These are phyloP conservation scores for Cyberlindnera euphorbiae DNA, from an alignment of 805 yeast species.

Conservation along the genomic window DNA sequence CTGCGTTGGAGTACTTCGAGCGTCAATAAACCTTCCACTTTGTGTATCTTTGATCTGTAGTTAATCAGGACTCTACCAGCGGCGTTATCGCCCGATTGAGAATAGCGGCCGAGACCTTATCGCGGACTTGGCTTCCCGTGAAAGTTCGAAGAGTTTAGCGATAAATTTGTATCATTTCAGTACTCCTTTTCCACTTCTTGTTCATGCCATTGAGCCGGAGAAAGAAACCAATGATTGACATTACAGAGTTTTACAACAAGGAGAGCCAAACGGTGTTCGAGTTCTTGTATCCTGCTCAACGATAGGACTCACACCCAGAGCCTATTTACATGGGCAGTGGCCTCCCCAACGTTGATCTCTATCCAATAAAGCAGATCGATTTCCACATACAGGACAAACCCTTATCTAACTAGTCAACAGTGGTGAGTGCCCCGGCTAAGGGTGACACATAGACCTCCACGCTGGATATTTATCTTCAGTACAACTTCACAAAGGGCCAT, in stretches of 20 bases:
- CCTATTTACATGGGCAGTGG: slow-evolving; percentile 15
- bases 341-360: slow-evolving; percentile 5
- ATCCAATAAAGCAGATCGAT: slow-evolving; percentile 10
- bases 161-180: too few relatives aligned
- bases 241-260: slow-evolving; percentile 2
- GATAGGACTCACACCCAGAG: slow-evolving; percentile 8
- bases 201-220: too few relatives aligned
- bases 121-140: too few relatives aligned
- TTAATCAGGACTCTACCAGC: too few relatives aligned
- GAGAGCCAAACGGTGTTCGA: not conserved
- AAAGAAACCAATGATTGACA: slow-evolving; percentile 10
- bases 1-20: slow-evolving; percentile 9
- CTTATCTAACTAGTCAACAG: not conserved
- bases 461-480: slow-evolving; percentile 7
- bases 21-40: too few relatives aligned
- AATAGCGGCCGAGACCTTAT: too few relatives aligned
- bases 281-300: slow-evolving; percentile 8
- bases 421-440: slow-evolving; percentile 1
- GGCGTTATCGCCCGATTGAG: too few relatives aligned
- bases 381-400: slow-evolving; percentile 10
- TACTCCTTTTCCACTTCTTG: too few relatives aligned
- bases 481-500: slow-evolving; percentile 43
- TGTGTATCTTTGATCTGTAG: too few relatives aligned
- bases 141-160: too few relatives aligned
- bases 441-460: slow-evolving; percentile 1